phyloP scores from a whole-genome alignment of 208 protist species.

The Trypanosomatidae sp. region DNA sequence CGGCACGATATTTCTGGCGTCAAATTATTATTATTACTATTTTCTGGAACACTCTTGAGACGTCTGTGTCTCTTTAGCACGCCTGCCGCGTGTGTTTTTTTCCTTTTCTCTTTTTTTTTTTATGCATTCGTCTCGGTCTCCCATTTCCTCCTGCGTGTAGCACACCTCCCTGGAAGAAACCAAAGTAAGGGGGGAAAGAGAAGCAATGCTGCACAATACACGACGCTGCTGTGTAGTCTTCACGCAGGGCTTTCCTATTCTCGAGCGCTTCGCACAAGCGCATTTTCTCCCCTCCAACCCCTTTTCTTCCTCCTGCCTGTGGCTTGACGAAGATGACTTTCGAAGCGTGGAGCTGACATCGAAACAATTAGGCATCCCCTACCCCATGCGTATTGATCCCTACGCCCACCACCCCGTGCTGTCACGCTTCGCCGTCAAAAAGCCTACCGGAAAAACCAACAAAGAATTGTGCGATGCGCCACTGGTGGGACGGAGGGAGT shows the following conservation, averaged over 20 bases:
- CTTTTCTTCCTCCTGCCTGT: constrained; percentile 48
- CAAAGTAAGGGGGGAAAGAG: background rate
- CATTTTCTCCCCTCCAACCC: constrained; percentile 56
- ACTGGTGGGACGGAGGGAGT: no score
- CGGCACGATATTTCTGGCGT: no score
- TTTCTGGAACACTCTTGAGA: no score
- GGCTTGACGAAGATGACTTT: constrained; percentile 73
- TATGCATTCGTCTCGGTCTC: no score
- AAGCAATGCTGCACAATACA: constrained; percentile 35
- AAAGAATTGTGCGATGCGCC: no score
- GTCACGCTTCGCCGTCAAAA: constrained; percentile 27
- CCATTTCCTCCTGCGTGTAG: no score
- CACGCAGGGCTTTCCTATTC: constrained; percentile 53
- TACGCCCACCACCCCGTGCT: constrained; percentile 46
- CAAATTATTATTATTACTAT: no score
- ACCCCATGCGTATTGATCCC: constrained; percentile 38
- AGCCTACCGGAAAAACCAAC: background rate
- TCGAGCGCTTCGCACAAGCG: constrained; percentile 49
- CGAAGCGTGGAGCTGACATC: background rate
- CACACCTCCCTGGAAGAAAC: no score
- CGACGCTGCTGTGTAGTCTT: constrained; percentile 44
- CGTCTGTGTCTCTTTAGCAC: no score
- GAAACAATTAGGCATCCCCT: background rate
- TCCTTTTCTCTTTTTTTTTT: no score
- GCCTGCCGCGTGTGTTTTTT: no score